Conservation (phyloP, 176 grass and related monocot genomes). For the Lolium multiflorum region DNA sequence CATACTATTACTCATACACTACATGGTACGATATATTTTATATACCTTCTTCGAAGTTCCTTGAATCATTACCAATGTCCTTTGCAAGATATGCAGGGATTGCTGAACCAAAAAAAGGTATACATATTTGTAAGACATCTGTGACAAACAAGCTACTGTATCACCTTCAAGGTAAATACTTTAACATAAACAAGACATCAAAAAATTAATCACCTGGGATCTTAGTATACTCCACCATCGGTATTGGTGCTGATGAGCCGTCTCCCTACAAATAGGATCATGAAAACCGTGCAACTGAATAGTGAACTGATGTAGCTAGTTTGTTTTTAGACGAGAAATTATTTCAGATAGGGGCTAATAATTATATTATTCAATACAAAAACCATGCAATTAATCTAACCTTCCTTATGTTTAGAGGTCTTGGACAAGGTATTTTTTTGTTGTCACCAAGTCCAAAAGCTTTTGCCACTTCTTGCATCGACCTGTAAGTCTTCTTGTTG, state of each 20-base stretch:
- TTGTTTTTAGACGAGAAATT: background rate
- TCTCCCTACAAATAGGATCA: constrained; percentile 3
- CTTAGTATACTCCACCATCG: background rate
- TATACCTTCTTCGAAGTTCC: background rate
- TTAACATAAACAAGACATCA: background rate
- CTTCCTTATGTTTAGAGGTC: constrained; percentile 6
- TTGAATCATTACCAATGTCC: background rate
- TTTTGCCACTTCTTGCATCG: background rate
- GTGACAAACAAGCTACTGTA: background rate
- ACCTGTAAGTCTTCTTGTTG: background rate
- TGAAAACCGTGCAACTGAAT: background rate
- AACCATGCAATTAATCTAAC: background rate
- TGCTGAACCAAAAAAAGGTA: background rate
- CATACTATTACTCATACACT: background rate
- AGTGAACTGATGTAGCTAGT: background rate
- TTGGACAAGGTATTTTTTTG: background rate
- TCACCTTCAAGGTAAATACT: background rate
- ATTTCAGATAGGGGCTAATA: background rate
- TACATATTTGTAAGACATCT: background rate
- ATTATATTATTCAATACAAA: background rate
- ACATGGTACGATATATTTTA: background rate
- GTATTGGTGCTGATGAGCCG: background rate
- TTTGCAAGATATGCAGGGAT: constrained; percentile 8
- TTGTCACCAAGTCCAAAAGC: constrained; percentile 13
- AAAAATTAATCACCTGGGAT: constrained; percentile 12